A percentile compares a stretch with the other conserved stretches of the same genome.
phyloP scores from a whole-genome alignment of 176 grass and related monocot genomes.

The Aegilops umbellulata region DNA sequence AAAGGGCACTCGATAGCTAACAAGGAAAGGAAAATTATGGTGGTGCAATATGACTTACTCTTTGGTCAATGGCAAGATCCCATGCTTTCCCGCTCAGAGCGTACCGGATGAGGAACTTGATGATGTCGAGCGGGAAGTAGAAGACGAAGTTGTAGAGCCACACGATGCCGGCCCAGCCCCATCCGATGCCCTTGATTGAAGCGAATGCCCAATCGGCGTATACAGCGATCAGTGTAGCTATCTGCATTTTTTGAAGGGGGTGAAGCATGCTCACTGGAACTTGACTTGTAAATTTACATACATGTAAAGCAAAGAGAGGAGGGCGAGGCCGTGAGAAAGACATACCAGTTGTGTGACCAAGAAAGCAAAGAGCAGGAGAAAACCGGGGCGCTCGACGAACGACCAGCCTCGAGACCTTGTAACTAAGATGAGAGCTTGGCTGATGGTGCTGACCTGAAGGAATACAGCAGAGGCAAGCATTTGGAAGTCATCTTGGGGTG shows the following conservation, averaged over 20 bases:
- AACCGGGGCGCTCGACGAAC: slow-evolving; percentile 30
- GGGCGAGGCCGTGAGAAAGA: not conserved
- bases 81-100: slow-evolving; percentile 35
- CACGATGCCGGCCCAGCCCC: slow-evolving; percentile 29
- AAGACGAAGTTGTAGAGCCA: slow-evolving; percentile 12
- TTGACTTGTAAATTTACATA: not conserved
- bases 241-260: slow-evolving; percentile 7
- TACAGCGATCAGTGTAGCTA: slow-evolving; percentile 24
- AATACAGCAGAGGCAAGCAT: slow-evolving; percentile 40
- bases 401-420: slow-evolving; percentile 44
- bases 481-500: slow-evolving; percentile 37
- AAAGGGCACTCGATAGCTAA: no score
- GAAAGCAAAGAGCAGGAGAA: not conserved
- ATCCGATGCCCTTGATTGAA: slow-evolving; percentile 23
- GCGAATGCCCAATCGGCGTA: slow-evolving; percentile 12
- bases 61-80: slow-evolving; percentile 26
- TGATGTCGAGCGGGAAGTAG: not conserved
- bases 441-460: slow-evolving; percentile 47
- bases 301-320: not conserved
- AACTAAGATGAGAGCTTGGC: slow-evolving; percentile 38
- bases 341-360: not conserved
- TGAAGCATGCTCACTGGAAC: no score
- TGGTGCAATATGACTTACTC: not conserved
- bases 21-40: not conserved
- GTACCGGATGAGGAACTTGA: slow-evolving; percentile 36